Evolutionary conservation across 371 early-diverging fungal genomes (phyloP).

Genomic region (Mortierella sp.): DNA sequence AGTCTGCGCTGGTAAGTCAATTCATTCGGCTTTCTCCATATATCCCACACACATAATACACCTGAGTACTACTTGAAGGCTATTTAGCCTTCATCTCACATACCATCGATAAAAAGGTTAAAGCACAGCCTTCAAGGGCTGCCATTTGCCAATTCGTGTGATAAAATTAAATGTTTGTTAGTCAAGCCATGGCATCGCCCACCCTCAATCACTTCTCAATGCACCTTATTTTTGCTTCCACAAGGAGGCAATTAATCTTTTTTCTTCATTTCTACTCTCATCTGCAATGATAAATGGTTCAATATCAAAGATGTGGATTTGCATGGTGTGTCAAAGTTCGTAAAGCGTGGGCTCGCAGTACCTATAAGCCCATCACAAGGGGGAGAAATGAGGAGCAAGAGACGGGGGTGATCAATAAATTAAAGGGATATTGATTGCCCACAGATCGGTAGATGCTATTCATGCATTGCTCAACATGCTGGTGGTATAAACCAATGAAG

Average conservation of each 20-base stretch:
- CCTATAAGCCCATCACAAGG: not conserved
- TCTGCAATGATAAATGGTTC: not conserved
- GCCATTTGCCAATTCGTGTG: not conserved
- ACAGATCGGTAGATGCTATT: slow-evolving; percentile 16
- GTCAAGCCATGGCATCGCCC: not conserved
- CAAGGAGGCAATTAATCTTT: not conserved
- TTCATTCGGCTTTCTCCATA: not conserved
- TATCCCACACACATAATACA: not conserved
- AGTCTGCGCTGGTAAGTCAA: slow-evolving; percentile 86
- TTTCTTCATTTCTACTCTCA: not conserved
- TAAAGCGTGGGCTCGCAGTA: not conserved
- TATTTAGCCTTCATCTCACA: not conserved
- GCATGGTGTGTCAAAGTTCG: not conserved
- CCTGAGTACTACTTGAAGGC: not conserved
- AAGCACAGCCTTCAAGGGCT: slow-evolving; percentile 3
- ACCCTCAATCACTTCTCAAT: not conserved
- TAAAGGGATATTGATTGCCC: slow-evolving; percentile 12
- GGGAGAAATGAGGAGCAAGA: not conserved
- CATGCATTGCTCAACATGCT: slow-evolving; percentile 17
- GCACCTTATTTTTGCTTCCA: not conserved
- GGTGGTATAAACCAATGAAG: slow-evolving; percentile 24
- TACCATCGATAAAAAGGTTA: not conserved
- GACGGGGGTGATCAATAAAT: slow-evolving; percentile 14
- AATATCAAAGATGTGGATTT: not conserved
- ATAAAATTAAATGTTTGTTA: not conserved